These are phyloP conservation scores for Rubus idaeus DNA, from an alignment of 306 rosid species.

Conservation along the genomic window DNA sequence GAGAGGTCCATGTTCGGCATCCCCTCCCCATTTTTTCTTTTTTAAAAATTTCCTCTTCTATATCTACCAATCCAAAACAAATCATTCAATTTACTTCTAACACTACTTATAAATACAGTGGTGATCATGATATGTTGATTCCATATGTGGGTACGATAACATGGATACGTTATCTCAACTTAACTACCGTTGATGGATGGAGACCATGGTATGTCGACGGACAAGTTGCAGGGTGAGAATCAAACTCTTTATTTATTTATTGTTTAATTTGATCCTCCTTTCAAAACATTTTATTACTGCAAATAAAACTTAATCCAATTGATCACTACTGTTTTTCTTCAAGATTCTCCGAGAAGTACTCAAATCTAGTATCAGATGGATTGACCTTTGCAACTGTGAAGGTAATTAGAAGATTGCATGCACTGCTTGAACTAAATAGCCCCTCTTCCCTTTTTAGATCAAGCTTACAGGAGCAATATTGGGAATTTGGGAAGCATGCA, in stretches of 20 bases:
- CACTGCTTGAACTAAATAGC: not conserved
- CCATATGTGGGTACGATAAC: slow-evolving; percentile 16
- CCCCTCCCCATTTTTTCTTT: too few relatives aligned
- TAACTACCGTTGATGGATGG: slow-evolving; percentile 7
- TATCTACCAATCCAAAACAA: too few relatives aligned
- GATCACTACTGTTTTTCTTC: not conserved
- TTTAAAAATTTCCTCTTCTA: too few relatives aligned
- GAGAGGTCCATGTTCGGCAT: too few relatives aligned
- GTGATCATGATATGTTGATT: slow-evolving; percentile 25
- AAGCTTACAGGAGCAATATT: too few relatives aligned
- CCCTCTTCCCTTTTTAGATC: too few relatives aligned
- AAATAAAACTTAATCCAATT: too few relatives aligned
- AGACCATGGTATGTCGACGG: slow-evolving; percentile 24
- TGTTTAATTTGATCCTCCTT: not conserved
- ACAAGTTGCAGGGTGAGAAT: slow-evolving; percentile 17
- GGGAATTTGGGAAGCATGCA: not conserved
- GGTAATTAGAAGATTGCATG: not conserved
- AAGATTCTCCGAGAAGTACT: not conserved
- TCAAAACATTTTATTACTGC: too few relatives aligned
- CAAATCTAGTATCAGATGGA: not conserved
- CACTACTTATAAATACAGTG: slow-evolving; percentile 7
- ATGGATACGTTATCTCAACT: slow-evolving; percentile 19
- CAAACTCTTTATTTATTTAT: not conserved
- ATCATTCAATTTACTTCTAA: too few relatives aligned
- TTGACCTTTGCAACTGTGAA: slow-evolving; percentile 25